phyloP scores from a whole-genome alignment of 2,329 filamentous ascomycete genomes.

The Xylaria sp. region DNA sequence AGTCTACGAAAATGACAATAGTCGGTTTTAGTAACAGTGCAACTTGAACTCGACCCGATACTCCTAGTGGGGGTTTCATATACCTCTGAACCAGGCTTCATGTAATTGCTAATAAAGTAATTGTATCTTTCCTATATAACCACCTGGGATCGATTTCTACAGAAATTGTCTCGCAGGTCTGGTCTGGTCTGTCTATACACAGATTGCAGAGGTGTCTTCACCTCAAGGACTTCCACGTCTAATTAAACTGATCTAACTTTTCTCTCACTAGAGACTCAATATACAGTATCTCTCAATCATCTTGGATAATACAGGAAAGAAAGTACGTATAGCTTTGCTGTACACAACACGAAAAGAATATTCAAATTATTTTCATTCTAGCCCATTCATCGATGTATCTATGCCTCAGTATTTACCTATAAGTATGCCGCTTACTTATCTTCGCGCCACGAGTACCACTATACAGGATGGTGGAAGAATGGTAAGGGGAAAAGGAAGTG shows the following conservation, averaged over 20 bases:
- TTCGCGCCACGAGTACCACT: neutral
- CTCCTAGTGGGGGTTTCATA: too few relatives aligned
- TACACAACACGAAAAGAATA: neutral
- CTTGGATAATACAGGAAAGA: too few relatives aligned
- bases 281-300: neutral
- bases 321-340: neutral
- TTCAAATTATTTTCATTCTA: constrained; percentile 3
- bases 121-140: too few relatives aligned
- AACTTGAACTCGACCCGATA: too few relatives aligned
- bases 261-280: neutral
- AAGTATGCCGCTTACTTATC: neutral
- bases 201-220: too few relatives aligned
- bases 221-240: neutral
- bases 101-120: too few relatives aligned
- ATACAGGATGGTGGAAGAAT: neutral
- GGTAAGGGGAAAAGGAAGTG: neutral
- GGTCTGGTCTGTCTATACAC: too few relatives aligned
- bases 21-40: too few relatives aligned
- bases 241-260: neutral
- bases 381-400: constrained; percentile 1
- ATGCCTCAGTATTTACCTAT: constrained; percentile 10
- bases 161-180: too few relatives aligned
- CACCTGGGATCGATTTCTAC: too few relatives aligned
- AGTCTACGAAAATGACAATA: too few relatives aligned
- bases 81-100: too few relatives aligned